These are phyloP conservation scores for Vitellaria paradoxa DNA, from an alignment of 179 eudicot species.

Conservation along the genomic window DNA sequence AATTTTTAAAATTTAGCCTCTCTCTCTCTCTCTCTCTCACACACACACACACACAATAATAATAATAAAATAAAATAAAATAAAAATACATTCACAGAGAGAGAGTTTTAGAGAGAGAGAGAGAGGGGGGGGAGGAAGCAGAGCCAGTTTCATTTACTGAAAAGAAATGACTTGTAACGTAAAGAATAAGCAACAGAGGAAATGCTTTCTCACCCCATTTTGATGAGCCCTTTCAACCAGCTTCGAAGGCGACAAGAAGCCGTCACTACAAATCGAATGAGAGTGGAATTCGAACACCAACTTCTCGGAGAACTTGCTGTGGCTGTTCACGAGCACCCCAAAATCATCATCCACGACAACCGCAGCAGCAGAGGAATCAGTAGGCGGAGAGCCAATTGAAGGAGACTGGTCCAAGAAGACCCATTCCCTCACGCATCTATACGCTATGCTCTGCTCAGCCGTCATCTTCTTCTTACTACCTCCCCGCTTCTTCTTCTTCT, in stretches of 20 bases:
- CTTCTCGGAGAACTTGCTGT: conserved; percentile 49
- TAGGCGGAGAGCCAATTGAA: no score
- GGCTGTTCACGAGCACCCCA: conserved; percentile 28
- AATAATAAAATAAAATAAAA: no score
- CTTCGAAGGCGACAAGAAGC: conserved; percentile 85
- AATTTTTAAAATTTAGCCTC: background rate
- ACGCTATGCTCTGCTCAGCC: conserved; percentile 64
- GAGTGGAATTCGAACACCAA: conserved; percentile 81
- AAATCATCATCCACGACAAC: conserved; percentile 35
- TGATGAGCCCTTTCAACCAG: conserved; percentile 90
- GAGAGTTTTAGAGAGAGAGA: no score
- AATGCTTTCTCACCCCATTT: conserved; percentile 61
- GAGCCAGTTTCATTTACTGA: background rate
- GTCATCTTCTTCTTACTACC: conserved; percentile 70
- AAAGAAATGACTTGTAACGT: background rate
- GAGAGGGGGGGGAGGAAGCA: background rate
- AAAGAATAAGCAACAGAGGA: background rate
- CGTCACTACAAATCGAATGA: conserved; percentile 94
- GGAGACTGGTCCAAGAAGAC: conserved; percentile 42
- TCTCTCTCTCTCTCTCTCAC: no score
- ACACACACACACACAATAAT: no score
- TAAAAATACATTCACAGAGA: no score
- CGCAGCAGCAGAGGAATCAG: conserved; percentile 2
- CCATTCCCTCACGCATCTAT: conserved; percentile 75
- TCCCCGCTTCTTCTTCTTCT: conserved; percentile 78